Base-by-base conservation (phyloP, 306 rosid genomes). In the Cucurbita moschata region DNA sequence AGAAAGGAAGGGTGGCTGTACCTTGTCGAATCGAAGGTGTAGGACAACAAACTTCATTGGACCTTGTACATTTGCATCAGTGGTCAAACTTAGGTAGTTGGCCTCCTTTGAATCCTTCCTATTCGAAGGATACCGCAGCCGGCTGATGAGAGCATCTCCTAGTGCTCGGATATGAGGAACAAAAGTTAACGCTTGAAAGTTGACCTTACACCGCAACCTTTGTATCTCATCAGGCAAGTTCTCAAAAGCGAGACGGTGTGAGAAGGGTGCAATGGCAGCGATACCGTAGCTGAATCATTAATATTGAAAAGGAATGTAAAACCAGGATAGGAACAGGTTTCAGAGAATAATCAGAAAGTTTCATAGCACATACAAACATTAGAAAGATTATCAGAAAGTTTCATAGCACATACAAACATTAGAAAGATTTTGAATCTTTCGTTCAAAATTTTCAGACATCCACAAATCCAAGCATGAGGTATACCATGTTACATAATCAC, bases 21-120 rank as follows among this genome's bases (percentile, higher is more conserved):
- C 99, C 97, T 94, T 94, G 57, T 94, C 99, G 78, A 94, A 94
- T 21, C 99, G 92, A 49, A 94, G 91, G 77, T 94, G 99, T 9
- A 94, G 81, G 55, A 85, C 99, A 72, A 89, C 99, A 81, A 91
- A 94, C 78, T 89, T 94, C 82, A 82, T 82, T 4, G 82, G 82
- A 58, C 67, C 81, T 75, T 83, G 81, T 26, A 61, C 70, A 57
- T 77, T 79, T 65, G 55, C 74, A 77, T 71, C 54, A n/a, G 87
- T 84, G 83, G 82, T 82, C 83, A 83, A 80, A 71, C 76, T 81
- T 59, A 83, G 84, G 81, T 87, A 62, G 82, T 75, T 82, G 79
- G 82, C 71, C 56, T 76, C 81, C 38, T 38, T 44, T 76, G 56
- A 85, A 64, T 72, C 86, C 53, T 73, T 71, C 69, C 61, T 78